These are phyloP conservation scores for Anisodus acutangulus DNA, from an alignment of 257 asterid species.

Conservation along the genomic window DNA sequence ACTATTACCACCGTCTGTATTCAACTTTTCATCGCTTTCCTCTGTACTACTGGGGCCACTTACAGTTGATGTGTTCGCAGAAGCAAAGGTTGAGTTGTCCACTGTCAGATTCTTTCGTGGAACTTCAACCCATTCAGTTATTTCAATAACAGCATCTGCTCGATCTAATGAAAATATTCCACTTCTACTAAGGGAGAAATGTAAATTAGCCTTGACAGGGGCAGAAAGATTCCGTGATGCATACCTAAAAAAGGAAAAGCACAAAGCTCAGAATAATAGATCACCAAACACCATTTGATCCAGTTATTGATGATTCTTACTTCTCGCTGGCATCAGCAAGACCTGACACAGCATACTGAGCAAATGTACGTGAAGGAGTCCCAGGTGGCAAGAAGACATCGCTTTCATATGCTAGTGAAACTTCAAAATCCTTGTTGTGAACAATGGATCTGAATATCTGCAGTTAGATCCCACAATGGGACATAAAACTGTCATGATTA, in stretches of 20 bases:
- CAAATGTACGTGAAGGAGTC: slow-evolving; percentile 67
- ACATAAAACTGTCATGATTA: slow-evolving; percentile 26
- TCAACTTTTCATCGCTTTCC: slow-evolving; percentile 60
- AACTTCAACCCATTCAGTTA: slow-evolving; percentile 97
- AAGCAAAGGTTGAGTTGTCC: slow-evolving; percentile 75
- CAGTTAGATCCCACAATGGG: slow-evolving; percentile 24
- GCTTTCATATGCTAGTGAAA: slow-evolving; percentile 87
- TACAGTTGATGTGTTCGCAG: slow-evolving; percentile 60
- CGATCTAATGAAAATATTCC: slow-evolving; percentile 85
- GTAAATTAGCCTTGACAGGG: slow-evolving; percentile 92
- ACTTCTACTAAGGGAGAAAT: slow-evolving; percentile 95
- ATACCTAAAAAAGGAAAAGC: slow-evolving; percentile 60
- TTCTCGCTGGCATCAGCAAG: slow-evolving; percentile 82
- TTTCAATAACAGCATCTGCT: slow-evolving; percentile 89
- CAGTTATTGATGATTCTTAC: slow-evolving; percentile 48
- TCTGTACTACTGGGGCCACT: slow-evolving; percentile 55
- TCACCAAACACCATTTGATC: slow-evolving; percentile 29
- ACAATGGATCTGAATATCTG: slow-evolving; percentile 95
- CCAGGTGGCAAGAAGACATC: slow-evolving; percentile 78
- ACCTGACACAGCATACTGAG: slow-evolving; percentile 81
- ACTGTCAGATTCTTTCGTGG: slow-evolving; percentile 84
- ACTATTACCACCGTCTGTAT: slow-evolving; percentile 46
- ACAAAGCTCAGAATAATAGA: slow-evolving; percentile 31
- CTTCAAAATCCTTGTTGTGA: slow-evolving; percentile 90
- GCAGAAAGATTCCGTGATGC: slow-evolving; percentile 87